phyloP scores from a whole-genome alignment of 805 yeast genomes.

The Monosporozyma yasuniensis region DNA sequence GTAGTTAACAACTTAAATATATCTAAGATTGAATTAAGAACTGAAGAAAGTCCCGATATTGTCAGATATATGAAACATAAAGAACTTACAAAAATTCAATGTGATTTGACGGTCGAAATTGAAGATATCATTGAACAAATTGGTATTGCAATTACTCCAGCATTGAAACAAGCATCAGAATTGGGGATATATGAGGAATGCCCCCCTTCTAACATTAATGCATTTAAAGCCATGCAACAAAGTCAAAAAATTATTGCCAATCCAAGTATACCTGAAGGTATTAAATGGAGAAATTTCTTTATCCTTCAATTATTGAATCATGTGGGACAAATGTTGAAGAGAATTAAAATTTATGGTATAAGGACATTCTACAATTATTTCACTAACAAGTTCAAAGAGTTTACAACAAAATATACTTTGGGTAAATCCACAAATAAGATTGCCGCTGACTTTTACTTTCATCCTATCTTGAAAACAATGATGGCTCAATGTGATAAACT shows the following conservation, averaged over 20 bases:
- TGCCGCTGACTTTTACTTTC: slow-evolving; percentile 53
- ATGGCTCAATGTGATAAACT: slow-evolving; percentile 38
- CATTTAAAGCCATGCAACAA: slow-evolving; percentile 62
- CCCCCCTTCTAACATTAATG: slow-evolving; percentile 61
- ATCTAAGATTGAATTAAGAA: slow-evolving; percentile 72
- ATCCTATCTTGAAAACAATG: slow-evolving; percentile 39
- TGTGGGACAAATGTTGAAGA: slow-evolving; percentile 60
- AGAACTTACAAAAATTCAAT: slow-evolving; percentile 48
- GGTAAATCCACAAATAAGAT: slow-evolving; percentile 57
- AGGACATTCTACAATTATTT: slow-evolving; percentile 65
- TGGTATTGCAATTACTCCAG: slow-evolving; percentile 59
- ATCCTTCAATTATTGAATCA: slow-evolving; percentile 48
- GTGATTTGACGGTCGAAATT: slow-evolving; percentile 48
- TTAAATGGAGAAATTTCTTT: slow-evolving; percentile 64
- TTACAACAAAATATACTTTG: slow-evolving; percentile 46
- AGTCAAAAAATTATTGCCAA: slow-evolving; percentile 49
- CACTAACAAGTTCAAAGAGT: slow-evolving; percentile 47
- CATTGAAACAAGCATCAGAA: slow-evolving; percentile 53
- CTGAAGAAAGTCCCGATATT: slow-evolving; percentile 77
- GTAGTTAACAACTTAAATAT: slow-evolving; percentile 66
- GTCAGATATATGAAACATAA: slow-evolving; percentile 67
- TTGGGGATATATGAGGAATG: slow-evolving; percentile 52
- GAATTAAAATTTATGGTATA: slow-evolving; percentile 76
- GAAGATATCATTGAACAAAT: slow-evolving; percentile 45
- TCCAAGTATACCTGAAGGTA: slow-evolving; percentile 51